These are phyloP conservation scores for Tricholoma terreum DNA, from an alignment of 768 basidiomycete species.

Conservation along the genomic window DNA sequence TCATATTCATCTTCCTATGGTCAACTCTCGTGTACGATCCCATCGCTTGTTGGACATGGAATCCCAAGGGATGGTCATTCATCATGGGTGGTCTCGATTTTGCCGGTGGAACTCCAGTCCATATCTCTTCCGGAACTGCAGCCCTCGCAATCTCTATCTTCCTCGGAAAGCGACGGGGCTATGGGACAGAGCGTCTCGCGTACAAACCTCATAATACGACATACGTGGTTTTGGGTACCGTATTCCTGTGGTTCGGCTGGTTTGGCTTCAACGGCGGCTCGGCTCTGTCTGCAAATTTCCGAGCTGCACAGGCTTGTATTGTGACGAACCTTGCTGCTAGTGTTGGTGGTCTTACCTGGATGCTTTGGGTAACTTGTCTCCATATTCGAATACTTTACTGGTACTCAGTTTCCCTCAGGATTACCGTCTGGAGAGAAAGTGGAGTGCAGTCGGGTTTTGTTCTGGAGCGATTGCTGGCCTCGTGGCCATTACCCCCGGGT, in stretches of 20 bases:
- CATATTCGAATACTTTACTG: neutral
- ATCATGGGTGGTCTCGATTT: conserved; percentile 84
- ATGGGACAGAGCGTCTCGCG: conserved; percentile 84
- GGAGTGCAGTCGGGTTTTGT: conserved; percentile 93
- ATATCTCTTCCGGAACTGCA: conserved; percentile 91
- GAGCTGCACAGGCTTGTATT: conserved; percentile 85
- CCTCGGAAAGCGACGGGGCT: conserved; percentile 88
- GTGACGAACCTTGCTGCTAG: conserved; percentile 91
- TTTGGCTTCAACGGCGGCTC: conserved; percentile 95
- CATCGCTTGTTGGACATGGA: conserved; percentile 97
- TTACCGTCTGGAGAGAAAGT: conserved; percentile 89
- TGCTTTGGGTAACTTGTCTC: conserved; percentile 69
- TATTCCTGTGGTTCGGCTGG: conserved; percentile 95
- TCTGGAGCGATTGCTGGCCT: conserved; percentile 91
- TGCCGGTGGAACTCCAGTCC: conserved; percentile 95
- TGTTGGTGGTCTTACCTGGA: conserved; percentile 89
- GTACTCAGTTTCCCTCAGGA: conserved; percentile 46
- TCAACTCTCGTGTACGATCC: conserved; percentile 88
- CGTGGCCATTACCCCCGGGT: conserved; percentile 86
- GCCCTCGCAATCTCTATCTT: conserved; percentile 89
- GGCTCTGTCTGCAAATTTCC: conserved; percentile 83
- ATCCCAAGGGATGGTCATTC: conserved; percentile 71
- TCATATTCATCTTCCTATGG: conserved; percentile 92
- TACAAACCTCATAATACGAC: conserved; percentile 94
- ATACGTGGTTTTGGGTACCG: conserved; percentile 91